Evolutionary conservation across 2,329 filamentous ascomycete genomes (phyloP), one percentile per base, ranked within the genome.

Genomic region (Arthrobotrys sphaeroides): DNA sequence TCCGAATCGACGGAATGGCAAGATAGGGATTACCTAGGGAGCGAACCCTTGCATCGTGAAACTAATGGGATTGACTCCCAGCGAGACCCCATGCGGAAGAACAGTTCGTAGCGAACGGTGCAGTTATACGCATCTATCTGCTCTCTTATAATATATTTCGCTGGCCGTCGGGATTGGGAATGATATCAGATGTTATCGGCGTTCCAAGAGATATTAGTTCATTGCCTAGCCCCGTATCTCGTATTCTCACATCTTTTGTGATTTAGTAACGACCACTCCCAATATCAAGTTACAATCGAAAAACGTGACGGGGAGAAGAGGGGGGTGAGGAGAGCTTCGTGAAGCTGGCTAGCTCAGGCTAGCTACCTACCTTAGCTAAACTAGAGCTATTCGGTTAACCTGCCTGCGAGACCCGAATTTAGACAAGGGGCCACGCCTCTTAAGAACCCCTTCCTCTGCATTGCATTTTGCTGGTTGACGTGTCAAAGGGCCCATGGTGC

Each of bases 381-480:
- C 51, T 68, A 16, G 51, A 22, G 40, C 36, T 61, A 36, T 53
- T 59, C 45, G 51, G 51, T 59, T 67, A 67, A 55, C 64, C 42
- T 67, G 64, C 49, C 49, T 59, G 65, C 38, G 47, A 61, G 53
- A 43, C 53, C 49, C 53, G 49, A 42, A 62, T 47, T 62, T 57
- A 53, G 49, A 42, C 62, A 55, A 70, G 57, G 43, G 55, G 20
- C 36, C 36, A 20, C 18, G 20, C 26, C 26, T 45, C 40, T 60
- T 43, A 43, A 55, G 13, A 55, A 55, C 47, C n/a, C n/a, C n/a
- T 53, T 53, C 47, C 31, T 38, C 43, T 36, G 42, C 60, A 64
- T 45, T 62, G 69, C 69, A 68, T 67, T n/a, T n/a, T 73, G 70
- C 62, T 74, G 61, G 70, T 74, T 74, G 70, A 74, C 70, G 70